Conservation (phyloP, 495 filamentous ascomycete genomes). For the Xylaria flabelliformis region DNA sequence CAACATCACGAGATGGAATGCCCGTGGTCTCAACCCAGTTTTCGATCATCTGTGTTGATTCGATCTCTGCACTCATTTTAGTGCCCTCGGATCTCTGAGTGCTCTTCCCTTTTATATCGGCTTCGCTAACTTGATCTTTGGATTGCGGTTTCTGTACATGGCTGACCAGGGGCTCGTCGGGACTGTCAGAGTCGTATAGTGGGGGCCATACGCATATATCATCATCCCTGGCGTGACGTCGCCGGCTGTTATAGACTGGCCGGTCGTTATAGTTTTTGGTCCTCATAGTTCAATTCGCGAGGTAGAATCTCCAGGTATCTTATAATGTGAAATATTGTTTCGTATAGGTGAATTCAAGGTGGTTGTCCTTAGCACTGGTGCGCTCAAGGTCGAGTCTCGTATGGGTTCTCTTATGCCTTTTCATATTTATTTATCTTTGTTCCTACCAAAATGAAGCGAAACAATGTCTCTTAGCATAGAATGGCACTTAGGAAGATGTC, state of each 20-base stretch:
- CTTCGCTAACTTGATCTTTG: background rate
- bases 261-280: background rate
- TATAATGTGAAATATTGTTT: background rate
- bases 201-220: conserved; percentile 32
- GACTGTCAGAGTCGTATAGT: conserved; percentile 22
- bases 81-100: background rate
- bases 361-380: background rate
- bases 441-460: background rate
- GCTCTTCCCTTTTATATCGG: background rate
- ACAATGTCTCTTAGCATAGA: background rate
- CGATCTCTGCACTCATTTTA: background rate
- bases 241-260: conserved; percentile 29
- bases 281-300: background rate
- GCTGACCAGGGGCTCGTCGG: conserved; percentile 16
- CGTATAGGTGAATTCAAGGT: background rate
- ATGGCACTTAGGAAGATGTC: background rate
- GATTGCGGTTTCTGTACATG: background rate
- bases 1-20: background rate
- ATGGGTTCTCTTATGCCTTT: background rate
- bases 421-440: background rate
- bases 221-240: conserved; percentile 34
- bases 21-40: background rate
- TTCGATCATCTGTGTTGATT: background rate
- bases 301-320: background rate
- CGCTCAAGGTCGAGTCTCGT: background rate